Conservation (phyloP, 768 basidiomycete genomes). For the Lyophyllum atratum region DNA sequence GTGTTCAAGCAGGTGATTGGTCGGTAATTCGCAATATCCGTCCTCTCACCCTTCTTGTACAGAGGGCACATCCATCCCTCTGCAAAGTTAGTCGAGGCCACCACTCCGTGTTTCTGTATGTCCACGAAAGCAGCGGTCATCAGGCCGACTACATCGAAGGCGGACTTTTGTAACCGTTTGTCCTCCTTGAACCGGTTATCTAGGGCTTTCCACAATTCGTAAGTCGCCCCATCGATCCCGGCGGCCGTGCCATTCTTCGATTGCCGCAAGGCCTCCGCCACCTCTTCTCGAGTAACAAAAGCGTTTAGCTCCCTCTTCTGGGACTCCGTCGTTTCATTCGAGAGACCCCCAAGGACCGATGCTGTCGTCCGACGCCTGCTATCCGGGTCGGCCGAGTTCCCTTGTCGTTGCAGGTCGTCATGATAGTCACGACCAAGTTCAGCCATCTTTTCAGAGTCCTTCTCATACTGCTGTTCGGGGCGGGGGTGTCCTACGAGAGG, state of each 20-base stretch:
- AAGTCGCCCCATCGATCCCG: neutral
- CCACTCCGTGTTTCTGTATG: conserved; percentile 27
- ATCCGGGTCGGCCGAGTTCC: neutral
- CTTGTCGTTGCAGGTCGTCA: neutral
- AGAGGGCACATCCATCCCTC: conserved; percentile 39
- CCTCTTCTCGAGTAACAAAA: neutral
- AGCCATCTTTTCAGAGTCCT: neutral
- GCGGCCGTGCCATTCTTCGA: neutral
- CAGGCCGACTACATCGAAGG: neutral
- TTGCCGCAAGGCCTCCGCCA: neutral
- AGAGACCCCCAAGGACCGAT: neutral
- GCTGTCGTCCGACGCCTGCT: neutral
- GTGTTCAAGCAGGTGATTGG: conserved; percentile 39
- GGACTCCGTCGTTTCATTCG: neutral
- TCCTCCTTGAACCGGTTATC: neutral
- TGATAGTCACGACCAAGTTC: conserved; percentile 9
- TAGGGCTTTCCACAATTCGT: neutral
- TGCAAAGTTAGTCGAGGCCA: conserved; percentile 14
- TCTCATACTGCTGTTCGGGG: neutral
- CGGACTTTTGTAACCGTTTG: neutral
- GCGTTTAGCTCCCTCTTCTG: neutral
- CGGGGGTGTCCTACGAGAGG: too few species aligned
- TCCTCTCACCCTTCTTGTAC: conserved; percentile 39
- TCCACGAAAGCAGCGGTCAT: conserved; percentile 20
- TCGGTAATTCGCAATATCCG: conserved; percentile 33